A percentile compares a stretch with the other conserved stretches of the same genome.
Conservation (phyloP, 176 grass and related monocot species). For the Rhipidocladum racemiflorum region DNA sequence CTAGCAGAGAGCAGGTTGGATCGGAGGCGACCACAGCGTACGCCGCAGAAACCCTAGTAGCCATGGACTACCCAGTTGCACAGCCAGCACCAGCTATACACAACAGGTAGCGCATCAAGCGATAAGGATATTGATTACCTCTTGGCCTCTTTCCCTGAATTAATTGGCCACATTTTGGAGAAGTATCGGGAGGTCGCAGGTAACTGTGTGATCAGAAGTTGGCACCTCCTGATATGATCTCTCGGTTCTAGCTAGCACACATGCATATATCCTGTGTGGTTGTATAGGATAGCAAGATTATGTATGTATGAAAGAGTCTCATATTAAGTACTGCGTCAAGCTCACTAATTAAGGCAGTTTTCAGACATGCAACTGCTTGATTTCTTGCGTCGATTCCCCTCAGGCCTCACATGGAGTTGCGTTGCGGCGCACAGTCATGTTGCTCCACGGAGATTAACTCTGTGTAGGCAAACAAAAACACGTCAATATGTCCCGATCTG, state of each 20-base stretch:
- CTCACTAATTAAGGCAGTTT: neutral
- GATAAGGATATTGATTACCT: neutral
- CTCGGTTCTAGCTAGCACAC: neutral
- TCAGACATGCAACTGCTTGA: neutral
- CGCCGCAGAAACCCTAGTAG: conserved; percentile 38
- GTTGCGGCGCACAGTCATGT: neutral
- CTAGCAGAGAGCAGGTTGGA: conserved; percentile 25
- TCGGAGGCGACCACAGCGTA: conserved; percentile 5
- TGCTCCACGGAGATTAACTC: neutral
- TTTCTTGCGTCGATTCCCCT: neutral
- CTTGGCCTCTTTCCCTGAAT: neutral
- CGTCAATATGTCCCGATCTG: neutral
- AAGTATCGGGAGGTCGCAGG: neutral
- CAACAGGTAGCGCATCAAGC: conserved; percentile 43
- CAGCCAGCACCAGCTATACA: conserved; percentile 43
- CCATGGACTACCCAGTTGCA: conserved; percentile 53
- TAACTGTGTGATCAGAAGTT: neutral
- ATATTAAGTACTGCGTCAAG: neutral
- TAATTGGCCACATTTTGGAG: neutral
- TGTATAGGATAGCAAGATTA: conserved; percentile 11
- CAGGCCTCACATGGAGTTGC: neutral
- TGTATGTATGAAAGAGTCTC: neutral
- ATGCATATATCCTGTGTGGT: neutral
- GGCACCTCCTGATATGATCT: neutral
- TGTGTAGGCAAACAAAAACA: neutral